Base-by-base conservation (phyloP, 345 rosid genomes). In the Lumnitzera littorea region DNA sequence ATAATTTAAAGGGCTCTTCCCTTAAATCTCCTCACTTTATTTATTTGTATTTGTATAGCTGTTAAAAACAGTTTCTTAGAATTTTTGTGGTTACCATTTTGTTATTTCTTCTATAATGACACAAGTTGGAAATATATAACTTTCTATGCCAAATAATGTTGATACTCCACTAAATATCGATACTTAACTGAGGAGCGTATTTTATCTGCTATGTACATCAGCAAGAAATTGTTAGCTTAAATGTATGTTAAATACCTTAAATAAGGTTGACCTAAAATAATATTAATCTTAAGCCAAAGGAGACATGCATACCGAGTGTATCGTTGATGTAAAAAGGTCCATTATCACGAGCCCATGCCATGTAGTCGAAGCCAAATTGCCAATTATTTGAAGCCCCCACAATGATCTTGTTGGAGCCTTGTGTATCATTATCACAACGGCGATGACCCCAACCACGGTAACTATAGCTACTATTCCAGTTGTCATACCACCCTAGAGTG, bases 321-420 rank as follows among this genome's bases (percentile, higher is more conserved):
- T 86, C 98, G 46, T 88, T 78, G 56, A 77, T 60, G 51, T 70
- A 84, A 63, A 80, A 86, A 4, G 96, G 91, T 5, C 75, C 78
- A 13, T 72, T 78, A 17, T 80, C 67, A 43, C 67, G 46, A 48
- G 95, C 88, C 98, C 95, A 88, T 3, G 69, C 61, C 0, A 69
- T 56, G 69, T 91, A 88, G 51, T 84, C 78, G 49, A 83, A 49
- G 29, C 95, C 96, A 36, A 76, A 86, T 2, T 43, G 72, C 96
- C 95, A 88, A n/a, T 73, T 70, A 12, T 82, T 70, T 14, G 85
- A 74, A 16, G 90, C 96, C 15, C 91, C 98, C 0, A 86, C 90
- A 5, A 72, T 46, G 61, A 88, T 67, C 64, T 73, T 83, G 16
- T 58, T 77, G 24, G 86, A 72, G 41, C 29, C 50, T 8, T 36